A percentile compares a stretch with the other conserved stretches of the same genome.
Conservation (phyloP, 345 rosid genomes). For the Cochlearia excelsa region DNA sequence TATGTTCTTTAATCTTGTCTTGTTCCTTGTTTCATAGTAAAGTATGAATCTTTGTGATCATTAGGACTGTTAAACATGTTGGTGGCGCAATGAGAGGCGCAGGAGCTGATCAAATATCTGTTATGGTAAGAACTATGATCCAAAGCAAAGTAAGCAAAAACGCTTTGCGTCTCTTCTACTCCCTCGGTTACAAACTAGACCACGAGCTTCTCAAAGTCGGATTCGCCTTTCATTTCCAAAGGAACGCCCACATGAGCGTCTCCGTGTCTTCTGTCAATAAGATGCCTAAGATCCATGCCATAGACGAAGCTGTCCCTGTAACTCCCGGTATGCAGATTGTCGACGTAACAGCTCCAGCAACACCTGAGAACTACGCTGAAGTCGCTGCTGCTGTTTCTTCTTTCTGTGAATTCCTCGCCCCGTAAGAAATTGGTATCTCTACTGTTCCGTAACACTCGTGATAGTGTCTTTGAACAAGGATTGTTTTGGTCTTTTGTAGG, state of each 20-base stretch:
- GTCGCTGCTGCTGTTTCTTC: constrained; percentile 75
- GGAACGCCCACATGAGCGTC: constrained; percentile 68
- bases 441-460: background rate
- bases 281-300: constrained; percentile 81
- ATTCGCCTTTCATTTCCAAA: constrained; percentile 79
- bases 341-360: constrained; percentile 91
- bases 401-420: constrained; percentile 94
- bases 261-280: constrained; percentile 79
- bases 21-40: background rate
- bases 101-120: constrained; percentile 89
- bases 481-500: constrained; percentile 39
- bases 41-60: background rate
- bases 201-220: constrained; percentile 90
- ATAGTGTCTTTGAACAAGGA: background rate
- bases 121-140: constrained; percentile 73
- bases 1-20: too few relatives aligned
- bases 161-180: constrained; percentile 62
- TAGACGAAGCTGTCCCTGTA: constrained; percentile 85
- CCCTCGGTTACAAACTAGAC: constrained; percentile 90
- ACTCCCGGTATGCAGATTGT: constrained; percentile 97
- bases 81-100: constrained; percentile 92
- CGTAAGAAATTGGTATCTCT: constrained; percentile 48
- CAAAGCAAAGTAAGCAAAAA: constrained; percentile 99
- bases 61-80: constrained; percentile 86
- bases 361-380: constrained; percentile 78